These are phyloP conservation scores for Pezicula rhizophila DNA, from an alignment of 2,329 filamentous ascomycete species.

Conservation along the genomic window DNA sequence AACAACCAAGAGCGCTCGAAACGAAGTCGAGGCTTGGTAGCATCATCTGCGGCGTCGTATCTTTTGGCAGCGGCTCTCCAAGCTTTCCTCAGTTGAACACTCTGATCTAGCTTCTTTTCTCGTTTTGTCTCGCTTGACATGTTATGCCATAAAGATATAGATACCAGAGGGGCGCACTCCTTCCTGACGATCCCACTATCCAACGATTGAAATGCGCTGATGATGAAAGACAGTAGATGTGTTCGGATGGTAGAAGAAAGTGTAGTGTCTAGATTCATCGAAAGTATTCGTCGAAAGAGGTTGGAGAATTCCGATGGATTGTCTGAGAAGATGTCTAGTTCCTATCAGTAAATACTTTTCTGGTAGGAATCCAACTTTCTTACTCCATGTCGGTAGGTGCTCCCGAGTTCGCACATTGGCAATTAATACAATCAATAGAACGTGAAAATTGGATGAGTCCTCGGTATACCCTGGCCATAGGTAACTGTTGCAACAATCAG, in stretches of 20 bases:
- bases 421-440: conserved; percentile 79
- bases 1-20: conserved; percentile 96
- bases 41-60: conserved; percentile 79
- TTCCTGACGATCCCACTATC: conserved; percentile 86
- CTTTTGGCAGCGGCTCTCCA: conserved; percentile 85
- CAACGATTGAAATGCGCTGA: conserved; percentile 86
- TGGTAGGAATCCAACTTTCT: conserved; percentile 19
- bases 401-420: conserved; percentile 85
- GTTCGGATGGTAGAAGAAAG: conserved; percentile 63
- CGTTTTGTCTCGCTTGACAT: conserved; percentile 71
- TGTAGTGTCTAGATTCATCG: conserved; percentile 71
- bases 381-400: conserved; percentile 81
- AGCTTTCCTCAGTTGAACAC: conserved; percentile 72
- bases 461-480: conserved; percentile 92
- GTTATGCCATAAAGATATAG: conserved; percentile 94
- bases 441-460: conserved; percentile 84
- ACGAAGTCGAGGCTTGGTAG: conserved; percentile 68
- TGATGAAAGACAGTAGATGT: conserved; percentile 83
- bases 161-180: conserved; percentile 91
- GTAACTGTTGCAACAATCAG: conserved; percentile 52
- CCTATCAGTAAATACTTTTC: conserved; percentile 4
- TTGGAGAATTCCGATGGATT: conserved; percentile 77
- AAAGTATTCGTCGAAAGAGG: conserved; percentile 83
- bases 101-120: conserved; percentile 66
- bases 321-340: conserved; percentile 65